Base-by-base conservation (phyloP, 768 basidiomycete genomes). In the Termitomyces sp. region DNA sequence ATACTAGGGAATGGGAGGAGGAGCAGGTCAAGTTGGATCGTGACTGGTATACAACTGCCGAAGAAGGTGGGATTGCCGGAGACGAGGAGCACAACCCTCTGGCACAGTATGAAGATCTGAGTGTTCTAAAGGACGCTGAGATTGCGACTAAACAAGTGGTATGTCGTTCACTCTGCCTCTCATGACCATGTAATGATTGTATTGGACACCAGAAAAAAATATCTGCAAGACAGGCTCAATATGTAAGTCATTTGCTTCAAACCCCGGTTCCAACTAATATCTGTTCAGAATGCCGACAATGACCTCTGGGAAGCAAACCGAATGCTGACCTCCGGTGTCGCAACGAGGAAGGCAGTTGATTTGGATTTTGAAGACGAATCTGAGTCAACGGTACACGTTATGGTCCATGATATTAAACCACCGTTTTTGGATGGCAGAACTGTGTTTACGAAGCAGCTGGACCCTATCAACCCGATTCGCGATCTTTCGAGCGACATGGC, bases 261-360 rank as follows among this genome's bases (percentile, higher is more conserved):
- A 32, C 16, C 14, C 34, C 3, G 21, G 25, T 17, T 37, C 2
- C 17, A 5, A 38, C 59, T 69, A 42, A 66, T 65, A 64, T 34
- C 9, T 42, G 6, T 19, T 58, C 66, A 95, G 92, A 98, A 98
- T 65, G 93, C 93, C 23, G 97, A 99, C 71, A 98, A 97, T 65
- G 97, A 99, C 66, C 76, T 96, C 11, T 99, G 97, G 97, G 97
- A 99, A 76, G 91, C 91, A 8, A 98, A 98, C 68, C 91, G 96
- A 66, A 95, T 99, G 90, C 78, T 93, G 10, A 93, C 92, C 0
- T 98, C 97, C 3, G 97, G 97, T 66, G 89, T 98, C 19, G 91
- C 92, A 1, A 92, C 91, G 9, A 87, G 91, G 34, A 90, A 85
- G 62, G 78, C 84, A 4, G 82, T 99, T 47, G 95, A 99, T 68